Conservation (phyloP, 768 basidiomycete species). For the Suillus americanus region DNA sequence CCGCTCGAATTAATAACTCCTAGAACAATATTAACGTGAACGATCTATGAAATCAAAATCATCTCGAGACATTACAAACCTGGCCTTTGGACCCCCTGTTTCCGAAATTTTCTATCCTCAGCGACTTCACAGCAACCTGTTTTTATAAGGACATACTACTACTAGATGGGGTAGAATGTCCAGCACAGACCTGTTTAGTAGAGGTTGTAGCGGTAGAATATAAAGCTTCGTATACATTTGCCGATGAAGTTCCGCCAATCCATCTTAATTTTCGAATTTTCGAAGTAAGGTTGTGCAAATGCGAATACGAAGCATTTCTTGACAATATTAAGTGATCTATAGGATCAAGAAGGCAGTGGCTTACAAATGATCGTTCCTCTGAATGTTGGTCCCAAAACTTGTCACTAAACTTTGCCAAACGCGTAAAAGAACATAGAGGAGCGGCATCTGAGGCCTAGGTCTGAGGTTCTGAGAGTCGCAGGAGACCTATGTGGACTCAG, state of each 20-base stretch:
- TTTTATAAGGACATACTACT: background rate
- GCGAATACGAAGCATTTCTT: background rate
- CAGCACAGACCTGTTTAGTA: background rate
- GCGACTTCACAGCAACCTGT: conserved; percentile 1
- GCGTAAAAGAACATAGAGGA: too few species aligned
- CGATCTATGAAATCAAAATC: background rate
- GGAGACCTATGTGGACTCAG: background rate
- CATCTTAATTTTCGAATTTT: background rate
- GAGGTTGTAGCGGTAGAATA: background rate
- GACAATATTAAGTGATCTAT: background rate
- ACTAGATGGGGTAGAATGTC: too few species aligned
- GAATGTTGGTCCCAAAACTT: background rate
- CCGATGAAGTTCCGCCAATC: background rate
- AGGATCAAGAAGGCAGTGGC: background rate
- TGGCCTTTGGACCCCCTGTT: background rate
- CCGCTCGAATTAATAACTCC: background rate
- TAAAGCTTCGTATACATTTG: background rate
- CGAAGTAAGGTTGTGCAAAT: background rate
- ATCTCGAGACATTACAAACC: background rate
- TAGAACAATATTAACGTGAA: background rate
- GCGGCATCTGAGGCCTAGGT: background rate
- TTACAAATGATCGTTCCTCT: background rate
- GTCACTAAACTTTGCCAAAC: background rate
- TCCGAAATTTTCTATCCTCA: background rate
- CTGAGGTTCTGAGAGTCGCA: background rate